Evolutionary conservation across 495 filamentous ascomycete species (phyloP).

Genomic region (Aspergillus cavernicola): DNA sequence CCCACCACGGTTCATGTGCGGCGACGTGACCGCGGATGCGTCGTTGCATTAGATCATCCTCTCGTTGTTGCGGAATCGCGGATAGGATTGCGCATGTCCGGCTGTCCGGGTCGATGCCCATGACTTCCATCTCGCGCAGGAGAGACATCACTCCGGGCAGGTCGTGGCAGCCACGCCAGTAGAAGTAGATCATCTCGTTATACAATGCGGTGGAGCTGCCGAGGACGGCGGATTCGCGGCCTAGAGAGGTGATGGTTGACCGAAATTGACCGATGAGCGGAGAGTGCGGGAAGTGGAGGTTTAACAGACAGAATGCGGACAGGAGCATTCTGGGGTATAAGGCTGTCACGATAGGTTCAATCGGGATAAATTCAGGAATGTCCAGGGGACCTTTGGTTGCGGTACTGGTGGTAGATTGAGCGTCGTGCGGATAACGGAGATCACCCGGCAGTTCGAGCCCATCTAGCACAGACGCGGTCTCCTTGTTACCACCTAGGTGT

Average conservation of each 20-base stretch:
- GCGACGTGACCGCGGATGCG: no score
- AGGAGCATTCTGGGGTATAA: constrained; percentile 67
- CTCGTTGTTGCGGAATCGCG: constrained; percentile 25
- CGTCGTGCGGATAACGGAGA: not conserved
- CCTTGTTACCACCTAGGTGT: constrained; percentile 25
- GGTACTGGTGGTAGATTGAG: not conserved
- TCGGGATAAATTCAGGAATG: constrained; percentile 34
- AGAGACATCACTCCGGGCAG: constrained; percentile 56
- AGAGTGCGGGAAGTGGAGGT: constrained; percentile 57
- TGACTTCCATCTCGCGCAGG: constrained; percentile 72
- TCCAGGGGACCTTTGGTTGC: constrained; percentile 17
- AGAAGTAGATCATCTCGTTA: constrained; percentile 63
- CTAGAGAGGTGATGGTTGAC: constrained; percentile 66
- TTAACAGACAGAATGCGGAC: constrained; percentile 59
- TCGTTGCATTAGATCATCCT: no score
- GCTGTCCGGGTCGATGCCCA: constrained; percentile 58
- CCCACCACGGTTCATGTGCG: constrained; percentile 38
- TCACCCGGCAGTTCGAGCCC: not conserved
- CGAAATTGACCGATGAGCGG: constrained; percentile 59
- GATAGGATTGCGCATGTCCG: constrained; percentile 52
- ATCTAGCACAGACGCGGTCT: not conserved
- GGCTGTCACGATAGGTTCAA: constrained; percentile 55
- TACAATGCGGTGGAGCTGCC: constrained; percentile 71
- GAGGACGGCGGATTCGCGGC: constrained; percentile 65
- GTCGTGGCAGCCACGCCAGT: constrained; percentile 62